phyloP scores from a whole-genome alignment of 2,329 filamentous ascomycete genomes.

The Lojkania enalia region DNA sequence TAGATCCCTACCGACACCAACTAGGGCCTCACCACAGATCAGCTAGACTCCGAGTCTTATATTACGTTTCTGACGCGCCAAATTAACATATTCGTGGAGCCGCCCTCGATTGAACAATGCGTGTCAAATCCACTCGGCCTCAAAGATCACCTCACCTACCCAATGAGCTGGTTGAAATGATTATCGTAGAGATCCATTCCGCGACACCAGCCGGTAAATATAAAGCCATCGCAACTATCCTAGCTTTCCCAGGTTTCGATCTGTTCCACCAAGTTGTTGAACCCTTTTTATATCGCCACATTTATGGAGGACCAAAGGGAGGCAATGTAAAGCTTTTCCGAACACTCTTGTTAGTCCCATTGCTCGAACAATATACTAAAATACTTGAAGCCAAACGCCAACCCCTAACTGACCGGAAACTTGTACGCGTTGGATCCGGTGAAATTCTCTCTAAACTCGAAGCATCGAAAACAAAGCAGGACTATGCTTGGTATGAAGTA shows the following conservation, averaged over 20 bases:
- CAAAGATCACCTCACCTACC: conserved; percentile 2
- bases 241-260: not conserved
- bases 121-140: no score
- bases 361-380: not conserved
- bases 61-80: no score
- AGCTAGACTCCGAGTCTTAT: no score
- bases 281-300: not conserved
- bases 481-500: not conserved
- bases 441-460: not conserved
- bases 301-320: not conserved
- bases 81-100: no score
- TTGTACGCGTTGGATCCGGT: no score
- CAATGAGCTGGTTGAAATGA: not conserved
- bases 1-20: no score
- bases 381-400: not conserved
- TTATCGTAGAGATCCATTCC: not conserved
- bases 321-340: not conserved
- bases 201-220: not conserved
- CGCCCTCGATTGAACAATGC: no score
- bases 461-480: not conserved
- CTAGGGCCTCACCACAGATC: no score
- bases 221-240: not conserved
- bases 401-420: not conserved
- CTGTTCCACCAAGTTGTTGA: not conserved
- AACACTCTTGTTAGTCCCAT: not conserved